phyloP scores from a whole-genome alignment of 768 basidiomycete species.

The Gyrodon lividus region DNA sequence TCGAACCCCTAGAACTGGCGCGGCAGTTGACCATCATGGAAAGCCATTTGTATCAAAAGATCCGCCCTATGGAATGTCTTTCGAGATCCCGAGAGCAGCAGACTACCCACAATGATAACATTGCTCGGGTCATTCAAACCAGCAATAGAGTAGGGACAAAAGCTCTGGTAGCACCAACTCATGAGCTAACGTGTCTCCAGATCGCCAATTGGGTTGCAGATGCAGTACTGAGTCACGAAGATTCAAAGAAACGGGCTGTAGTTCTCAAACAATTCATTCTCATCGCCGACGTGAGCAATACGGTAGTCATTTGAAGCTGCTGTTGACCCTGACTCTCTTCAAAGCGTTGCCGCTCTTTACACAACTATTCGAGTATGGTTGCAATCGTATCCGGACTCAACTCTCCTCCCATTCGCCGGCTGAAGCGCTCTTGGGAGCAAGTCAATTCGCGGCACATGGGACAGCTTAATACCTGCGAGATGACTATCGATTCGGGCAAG shows the following conservation, averaged over 20 bases:
- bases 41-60: conserved; percentile 80
- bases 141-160: conserved; percentile 68
- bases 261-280: conserved; percentile 89
- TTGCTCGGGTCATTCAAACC: conserved; percentile 82
- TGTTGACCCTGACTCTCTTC: conserved; percentile 10
- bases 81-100: conserved; percentile 77
- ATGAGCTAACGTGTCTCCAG: conserved; percentile 37
- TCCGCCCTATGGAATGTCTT: conserved; percentile 88
- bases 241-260: conserved; percentile 76
- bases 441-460: conserved; percentile 73
- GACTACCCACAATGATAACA: conserved; percentile 75
- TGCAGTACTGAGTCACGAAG: conserved; percentile 74
- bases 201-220: conserved; percentile 94
- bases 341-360: conserved; percentile 83
- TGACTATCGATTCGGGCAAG: conserved; percentile 88
- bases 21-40: conserved; percentile 93
- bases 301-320: not conserved
- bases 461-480: conserved; percentile 77
- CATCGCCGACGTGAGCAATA: conserved; percentile 77
- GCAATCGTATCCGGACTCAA: conserved; percentile 94
- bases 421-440: conserved; percentile 93
- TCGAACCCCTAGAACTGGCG: conserved; percentile 87
- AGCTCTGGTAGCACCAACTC: not conserved
- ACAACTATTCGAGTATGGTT: conserved; percentile 97
- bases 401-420: conserved; percentile 86